Conservation (phyloP, 768 basidiomycete genomes). For the Suillus plorans region DNA sequence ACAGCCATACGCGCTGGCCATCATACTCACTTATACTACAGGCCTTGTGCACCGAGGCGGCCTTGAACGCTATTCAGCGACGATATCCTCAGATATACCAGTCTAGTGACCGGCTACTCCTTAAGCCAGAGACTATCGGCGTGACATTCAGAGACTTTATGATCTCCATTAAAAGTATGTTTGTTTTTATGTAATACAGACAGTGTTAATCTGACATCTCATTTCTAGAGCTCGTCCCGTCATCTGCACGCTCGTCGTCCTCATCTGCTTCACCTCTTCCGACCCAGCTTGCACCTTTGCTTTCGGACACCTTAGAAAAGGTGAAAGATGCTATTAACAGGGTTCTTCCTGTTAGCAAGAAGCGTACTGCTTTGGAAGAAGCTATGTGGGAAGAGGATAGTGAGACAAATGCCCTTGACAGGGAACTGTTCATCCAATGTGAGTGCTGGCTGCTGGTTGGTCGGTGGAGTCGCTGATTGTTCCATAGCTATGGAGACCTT, state of each 20-base stretch:
- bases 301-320: conserved; percentile 64
- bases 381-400: conserved; percentile 88
- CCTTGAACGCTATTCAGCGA: conserved; percentile 93
- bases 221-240: conserved; percentile 76
- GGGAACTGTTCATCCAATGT: conserved; percentile 90
- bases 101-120: conserved; percentile 77
- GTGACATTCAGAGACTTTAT: conserved; percentile 92
- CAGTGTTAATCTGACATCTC: not conserved
- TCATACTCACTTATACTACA: conserved; percentile 22
- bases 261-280: conserved; percentile 87
- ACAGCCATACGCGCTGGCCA: conserved; percentile 10
- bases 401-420: conserved; percentile 81
- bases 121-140: conserved; percentile 83
- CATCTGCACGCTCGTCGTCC: conserved; percentile 88
- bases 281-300: conserved; percentile 75
- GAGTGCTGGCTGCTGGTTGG: conserved; percentile 24
- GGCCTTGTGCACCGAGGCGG: conserved; percentile 97
- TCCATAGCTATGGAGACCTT: conserved; percentile 84
- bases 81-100: conserved; percentile 98
- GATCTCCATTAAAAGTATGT: conserved; percentile 92
- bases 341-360: conserved; percentile 80
- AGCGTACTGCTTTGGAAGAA: conserved; percentile 85
- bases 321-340: conserved; percentile 72
- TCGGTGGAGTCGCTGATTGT: conserved; percentile 5
- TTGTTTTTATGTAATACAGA: not conserved